These are phyloP conservation scores for Paramecium sexaurelia DNA, from an alignment of 73 alveolate genomes.

Conservation along the genomic window DNA sequence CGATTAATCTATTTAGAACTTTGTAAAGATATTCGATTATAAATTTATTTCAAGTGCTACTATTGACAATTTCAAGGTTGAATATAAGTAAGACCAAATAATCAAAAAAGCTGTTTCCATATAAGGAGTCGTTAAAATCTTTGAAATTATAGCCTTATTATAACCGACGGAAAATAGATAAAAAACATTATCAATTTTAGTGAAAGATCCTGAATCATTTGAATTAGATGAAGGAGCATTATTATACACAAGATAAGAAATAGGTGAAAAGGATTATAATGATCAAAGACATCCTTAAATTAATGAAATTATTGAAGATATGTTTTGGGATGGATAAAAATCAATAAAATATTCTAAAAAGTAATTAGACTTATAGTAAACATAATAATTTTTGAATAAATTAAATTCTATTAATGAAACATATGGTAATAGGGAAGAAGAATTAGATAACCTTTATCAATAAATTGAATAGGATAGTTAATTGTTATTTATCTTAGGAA, in stretches of 20 bases:
- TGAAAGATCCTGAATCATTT: slow-evolving; percentile 46
- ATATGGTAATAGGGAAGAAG: slow-evolving; percentile 17
- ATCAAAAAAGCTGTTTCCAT: neutral
- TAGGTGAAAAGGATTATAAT: neutral
- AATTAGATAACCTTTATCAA: neutral
- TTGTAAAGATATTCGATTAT: neutral
- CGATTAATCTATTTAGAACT: neutral
- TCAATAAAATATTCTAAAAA: neutral
- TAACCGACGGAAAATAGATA: neutral
- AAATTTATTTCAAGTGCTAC: neutral
- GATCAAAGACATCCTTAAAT: neutral
- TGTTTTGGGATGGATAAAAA: slow-evolving; percentile 27
- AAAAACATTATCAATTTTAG: neutral
- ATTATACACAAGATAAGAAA: slow-evolving; percentile 1
- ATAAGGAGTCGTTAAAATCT: slow-evolving; percentile 3
- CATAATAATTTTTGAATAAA: neutral
- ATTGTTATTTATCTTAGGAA: neutral
- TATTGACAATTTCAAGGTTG: neutral
- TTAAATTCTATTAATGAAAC: neutral
- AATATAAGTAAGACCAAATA: neutral
- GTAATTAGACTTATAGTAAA: neutral
- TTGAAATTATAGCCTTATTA: neutral
- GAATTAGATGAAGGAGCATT: slow-evolving; percentile 43
- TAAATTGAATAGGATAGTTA: neutral
- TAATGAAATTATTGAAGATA: neutral